Evolutionary conservation across 768 basidiomycete genomes (phyloP), one percentile per base, ranked within the genome.

Genomic region (Suillus brevipes): DNA sequence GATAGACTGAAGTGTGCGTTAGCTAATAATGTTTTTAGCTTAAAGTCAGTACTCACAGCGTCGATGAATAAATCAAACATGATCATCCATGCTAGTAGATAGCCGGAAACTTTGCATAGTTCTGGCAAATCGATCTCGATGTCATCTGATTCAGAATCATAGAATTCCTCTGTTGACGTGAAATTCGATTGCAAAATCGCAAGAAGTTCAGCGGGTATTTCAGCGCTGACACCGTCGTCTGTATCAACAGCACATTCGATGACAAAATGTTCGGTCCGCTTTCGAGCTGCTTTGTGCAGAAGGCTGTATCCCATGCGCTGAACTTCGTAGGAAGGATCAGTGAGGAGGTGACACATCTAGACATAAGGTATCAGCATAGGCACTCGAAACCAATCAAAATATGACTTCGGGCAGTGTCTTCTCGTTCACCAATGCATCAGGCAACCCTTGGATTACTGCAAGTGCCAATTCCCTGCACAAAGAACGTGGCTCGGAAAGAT

Each of bases 41-140:
- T 23, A 42, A 43, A 37, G 23, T 6, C 61, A 49, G 43, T 62
- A 81, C 92, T 67, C 74, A 96, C 95, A 10, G 94, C 90, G 74
- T 92, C 88, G 31, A 81, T 79, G 76, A 97, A 97, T 23, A 91
- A 80, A 71, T 95, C 93, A 66, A 97, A 89, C 1, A 89, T 73
- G n/a, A 94, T 78, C 89, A 96, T 92, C 95, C 95, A 97, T 2
- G 84, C 85, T 10, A 97, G 83, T n/a, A 97, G 78, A 67, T 86
- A 85, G 4, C 89, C 87, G 66, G 92, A 87, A 2, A 84, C 72
- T 58, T 79, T 81, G 82, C 75, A 67, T 64, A 68, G 72, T 65
- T 59, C 67, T 6, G 57, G 34, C 23, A 9, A 40, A 25, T 36
- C 9, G 18, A 34, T 36, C n/a, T 38, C 34, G 65, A 76, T 58